phyloP scores from a whole-genome alignment of 106 monocot species.

The Allium cepa region DNA sequence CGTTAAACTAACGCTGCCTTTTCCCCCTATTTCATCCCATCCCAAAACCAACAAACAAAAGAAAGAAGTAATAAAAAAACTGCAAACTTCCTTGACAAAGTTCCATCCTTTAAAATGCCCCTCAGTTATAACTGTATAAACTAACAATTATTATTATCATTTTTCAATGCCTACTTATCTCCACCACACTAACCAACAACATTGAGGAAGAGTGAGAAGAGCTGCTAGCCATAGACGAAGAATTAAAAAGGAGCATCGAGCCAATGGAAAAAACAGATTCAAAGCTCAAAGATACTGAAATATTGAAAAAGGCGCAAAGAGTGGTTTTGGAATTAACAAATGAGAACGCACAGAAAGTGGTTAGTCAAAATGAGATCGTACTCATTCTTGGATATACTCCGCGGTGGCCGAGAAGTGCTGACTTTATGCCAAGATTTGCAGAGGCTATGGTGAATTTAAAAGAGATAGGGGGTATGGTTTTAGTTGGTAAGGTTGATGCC shows the following conservation, averaged over 20 bases:
- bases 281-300: conserved; percentile 31
- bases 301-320: conserved; percentile 60
- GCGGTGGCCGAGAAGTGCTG: conserved; percentile 79
- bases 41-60: no score
- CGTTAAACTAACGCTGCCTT: no score
- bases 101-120: not conserved
- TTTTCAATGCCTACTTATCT: conserved; percentile 8
- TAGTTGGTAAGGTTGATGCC: conserved; percentile 84
- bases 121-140: not conserved
- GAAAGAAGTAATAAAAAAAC: no score
- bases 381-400: conserved; percentile 84
- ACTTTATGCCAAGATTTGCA: conserved; percentile 87
- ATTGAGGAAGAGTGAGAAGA: conserved; percentile 46
- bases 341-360: conserved; percentile 57
- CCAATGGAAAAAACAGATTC: not conserved
- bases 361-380: conserved; percentile 55
- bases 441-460: conserved; percentile 61
- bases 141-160: conserved; percentile 13
- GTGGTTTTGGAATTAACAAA: conserved; percentile 73
- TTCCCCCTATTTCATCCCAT: no score
- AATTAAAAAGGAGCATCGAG: conserved; percentile 21
- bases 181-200: conserved; percentile 25
- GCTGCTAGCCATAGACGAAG: no score
- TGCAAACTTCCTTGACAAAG: no score
- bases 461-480: conserved; percentile 48